Conservation (phyloP, 106 monocot species). For the Dendrobium huoshanense region DNA sequence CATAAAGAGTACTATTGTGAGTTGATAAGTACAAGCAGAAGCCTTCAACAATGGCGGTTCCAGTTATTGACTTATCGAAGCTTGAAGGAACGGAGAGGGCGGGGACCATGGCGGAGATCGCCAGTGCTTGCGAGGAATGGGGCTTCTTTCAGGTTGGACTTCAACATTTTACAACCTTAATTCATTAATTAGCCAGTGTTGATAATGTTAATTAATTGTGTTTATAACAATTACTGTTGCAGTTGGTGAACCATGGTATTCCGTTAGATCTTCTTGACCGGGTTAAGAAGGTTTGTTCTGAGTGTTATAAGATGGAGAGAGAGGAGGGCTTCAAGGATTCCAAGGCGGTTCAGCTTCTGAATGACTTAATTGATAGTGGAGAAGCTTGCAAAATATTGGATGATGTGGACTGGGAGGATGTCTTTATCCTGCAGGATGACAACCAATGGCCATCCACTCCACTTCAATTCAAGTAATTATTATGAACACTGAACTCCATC, state of each 20-base stretch:
- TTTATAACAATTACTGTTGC: background rate
- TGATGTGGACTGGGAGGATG: conserved; percentile 56
- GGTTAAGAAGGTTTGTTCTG: conserved; percentile 51
- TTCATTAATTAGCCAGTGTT: background rate
- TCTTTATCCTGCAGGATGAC: conserved; percentile 41
- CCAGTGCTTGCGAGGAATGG: conserved; percentile 49
- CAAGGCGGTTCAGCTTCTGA: conserved; percentile 27
- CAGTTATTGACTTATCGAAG: conserved; percentile 53
- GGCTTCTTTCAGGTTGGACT: conserved; percentile 54
- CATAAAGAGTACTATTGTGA: background rate
- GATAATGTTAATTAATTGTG: background rate
- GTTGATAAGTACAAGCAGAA: too few relatives aligned
- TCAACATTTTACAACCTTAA: background rate
- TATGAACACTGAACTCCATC: conserved; percentile 39
- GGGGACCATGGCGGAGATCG: conserved; percentile 32
- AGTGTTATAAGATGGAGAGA: conserved; percentile 45
- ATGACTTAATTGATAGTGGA: conserved; percentile 12
- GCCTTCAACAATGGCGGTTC: conserved; percentile 17
- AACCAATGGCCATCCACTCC: conserved; percentile 46
- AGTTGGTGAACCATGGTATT: conserved; percentile 67
- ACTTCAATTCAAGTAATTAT: conserved; percentile 49
- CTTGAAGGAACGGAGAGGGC: conserved; percentile 21
- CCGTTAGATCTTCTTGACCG: conserved; percentile 43
- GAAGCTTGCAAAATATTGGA: conserved; percentile 11
- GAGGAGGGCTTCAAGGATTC: conserved; percentile 50